Conservation (phyloP, 2,329 filamentous ascomycete species). For the Fusarium phyllophilum region DNA sequence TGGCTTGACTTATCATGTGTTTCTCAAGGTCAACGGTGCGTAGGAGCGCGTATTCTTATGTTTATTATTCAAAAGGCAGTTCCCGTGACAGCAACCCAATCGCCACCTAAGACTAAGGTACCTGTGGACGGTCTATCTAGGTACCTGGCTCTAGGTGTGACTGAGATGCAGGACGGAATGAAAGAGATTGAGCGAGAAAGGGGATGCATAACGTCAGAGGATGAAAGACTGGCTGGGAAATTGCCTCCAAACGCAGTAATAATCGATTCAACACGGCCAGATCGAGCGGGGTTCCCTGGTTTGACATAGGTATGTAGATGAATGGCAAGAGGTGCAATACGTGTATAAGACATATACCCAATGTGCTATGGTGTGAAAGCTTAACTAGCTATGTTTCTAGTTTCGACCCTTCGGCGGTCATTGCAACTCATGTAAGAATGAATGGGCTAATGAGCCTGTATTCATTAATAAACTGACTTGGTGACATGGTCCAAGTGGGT, state of each 20-base stretch:
- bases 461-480: constrained; percentile 10
- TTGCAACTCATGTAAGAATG: constrained; percentile 13
- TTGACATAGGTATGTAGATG: background rate
- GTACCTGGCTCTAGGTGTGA: constrained; percentile 1
- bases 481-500: background rate
- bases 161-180: constrained; percentile 17
- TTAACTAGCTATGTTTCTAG: background rate
- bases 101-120: background rate
- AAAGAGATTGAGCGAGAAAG: constrained; percentile 23
- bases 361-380: background rate
- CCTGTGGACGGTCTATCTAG: background rate
- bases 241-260: background rate
- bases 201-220: constrained; percentile 29
- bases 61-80: background rate
- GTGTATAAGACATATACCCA: background rate
- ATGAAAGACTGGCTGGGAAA: constrained; percentile 20
- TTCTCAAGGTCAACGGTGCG: background rate
- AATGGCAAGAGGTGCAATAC: constrained; percentile 4
- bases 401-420: constrained; percentile 4
- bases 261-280: background rate
- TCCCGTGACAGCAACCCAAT: constrained; percentile 1
- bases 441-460: background rate
- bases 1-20: background rate
- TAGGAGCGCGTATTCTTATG: constrained; percentile 18
- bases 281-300: constrained; percentile 5